Conservation (phyloP, 163 green algal genomes). For the Prototheca cutis region DNA sequence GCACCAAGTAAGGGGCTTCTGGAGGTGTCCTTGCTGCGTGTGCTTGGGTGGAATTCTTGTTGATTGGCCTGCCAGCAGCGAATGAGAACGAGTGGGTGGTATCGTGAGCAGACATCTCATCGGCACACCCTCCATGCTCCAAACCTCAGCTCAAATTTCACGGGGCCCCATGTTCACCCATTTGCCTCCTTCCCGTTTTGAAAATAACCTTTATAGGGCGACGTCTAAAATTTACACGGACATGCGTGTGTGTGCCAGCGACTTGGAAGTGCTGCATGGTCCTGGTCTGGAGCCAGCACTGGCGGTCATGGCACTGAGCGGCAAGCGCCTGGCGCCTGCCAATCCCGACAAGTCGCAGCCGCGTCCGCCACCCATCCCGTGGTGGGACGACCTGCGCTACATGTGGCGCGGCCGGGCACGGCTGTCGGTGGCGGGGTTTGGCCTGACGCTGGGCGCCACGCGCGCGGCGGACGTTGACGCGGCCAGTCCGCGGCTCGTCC, state of each 20-base stretch:
- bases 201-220: too few relatives aligned
- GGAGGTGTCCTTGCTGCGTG: too few relatives aligned
- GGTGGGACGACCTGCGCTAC: slow-evolving; percentile 47
- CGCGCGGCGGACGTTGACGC: background rate
- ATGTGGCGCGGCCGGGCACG: slow-evolving; percentile 20
- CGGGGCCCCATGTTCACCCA: too few relatives aligned
- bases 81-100: too few relatives aligned
- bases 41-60: too few relatives aligned
- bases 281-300: slow-evolving; percentile 37
- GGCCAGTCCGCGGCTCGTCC: slow-evolving; percentile 6
- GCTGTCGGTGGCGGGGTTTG: background rate
- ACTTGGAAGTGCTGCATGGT: slow-evolving; percentile 16
- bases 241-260: background rate
- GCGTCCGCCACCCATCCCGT: slow-evolving; percentile 29
- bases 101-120: too few relatives aligned
- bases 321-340: slow-evolving; percentile 37
- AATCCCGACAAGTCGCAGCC: slow-evolving; percentile 29
- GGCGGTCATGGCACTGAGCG: slow-evolving; percentile 24
- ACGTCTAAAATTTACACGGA: slow-evolving; percentile 45
- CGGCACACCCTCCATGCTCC: too few relatives aligned
- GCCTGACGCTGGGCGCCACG: slow-evolving; percentile 4
- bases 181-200: too few relatives aligned
- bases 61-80: too few relatives aligned
- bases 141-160: too few relatives aligned
- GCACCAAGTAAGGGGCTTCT: too few relatives aligned